Conservation (phyloP, 2,329 filamentous ascomycete species). For the Ophioceras dolichostomum region DNA sequence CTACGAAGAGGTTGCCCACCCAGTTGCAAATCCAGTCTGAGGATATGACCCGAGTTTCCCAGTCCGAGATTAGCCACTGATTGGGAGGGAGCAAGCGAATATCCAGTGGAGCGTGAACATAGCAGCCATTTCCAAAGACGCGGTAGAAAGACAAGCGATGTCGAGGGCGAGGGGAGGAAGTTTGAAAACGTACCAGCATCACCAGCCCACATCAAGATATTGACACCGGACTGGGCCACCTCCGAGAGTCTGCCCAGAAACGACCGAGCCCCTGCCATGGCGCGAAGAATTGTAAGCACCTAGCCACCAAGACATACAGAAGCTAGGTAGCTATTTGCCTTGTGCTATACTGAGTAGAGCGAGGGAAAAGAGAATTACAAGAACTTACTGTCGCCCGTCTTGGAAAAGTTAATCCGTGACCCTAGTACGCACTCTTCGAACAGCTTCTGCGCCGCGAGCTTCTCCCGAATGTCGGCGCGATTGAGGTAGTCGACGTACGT, state of each 20-base stretch:
- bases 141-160: too few relatives aligned
- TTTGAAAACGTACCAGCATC: slow-evolving; percentile 26
- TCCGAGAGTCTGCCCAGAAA: slow-evolving; percentile 28
- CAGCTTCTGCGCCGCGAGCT: slow-evolving; percentile 29
- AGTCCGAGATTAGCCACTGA: too few relatives aligned
- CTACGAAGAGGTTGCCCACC: slow-evolving; percentile 33
- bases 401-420: slow-evolving; percentile 21
- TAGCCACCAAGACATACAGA: neutral
- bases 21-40: slow-evolving; percentile 46
- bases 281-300: neutral
- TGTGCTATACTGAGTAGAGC: too few relatives aligned
- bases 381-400: slow-evolving; percentile 27
- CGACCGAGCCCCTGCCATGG: slow-evolving; percentile 23
- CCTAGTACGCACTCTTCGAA: slow-evolving; percentile 27
- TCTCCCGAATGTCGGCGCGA: slow-evolving; percentile 19
- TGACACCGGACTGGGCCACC: slow-evolving; percentile 33
- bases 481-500: slow-evolving; percentile 29
- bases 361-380: neutral
- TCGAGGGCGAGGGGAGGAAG: too few relatives aligned
- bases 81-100: slow-evolving; percentile 5
- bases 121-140: too few relatives aligned
- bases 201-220: slow-evolving; percentile 40
- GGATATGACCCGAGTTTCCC: neutral
- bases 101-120: too few relatives aligned
- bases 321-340: too few relatives aligned